Base-by-base conservation (phyloP, 768 basidiomycete species). In the Tubosaeta brunneosetosa region DNA sequence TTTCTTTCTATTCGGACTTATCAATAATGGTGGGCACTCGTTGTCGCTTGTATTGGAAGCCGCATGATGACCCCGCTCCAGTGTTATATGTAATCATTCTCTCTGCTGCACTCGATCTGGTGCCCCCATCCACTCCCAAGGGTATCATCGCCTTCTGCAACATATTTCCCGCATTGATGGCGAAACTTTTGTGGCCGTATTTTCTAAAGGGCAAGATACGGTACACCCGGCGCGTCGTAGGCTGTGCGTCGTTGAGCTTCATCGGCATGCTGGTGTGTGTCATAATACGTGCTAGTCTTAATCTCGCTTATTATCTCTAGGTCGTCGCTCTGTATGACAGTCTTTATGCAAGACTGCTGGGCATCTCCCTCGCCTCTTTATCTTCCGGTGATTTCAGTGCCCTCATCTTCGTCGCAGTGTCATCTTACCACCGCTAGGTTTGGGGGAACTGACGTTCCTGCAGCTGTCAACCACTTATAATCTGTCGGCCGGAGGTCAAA, bases 61-160 rank as follows among this genome's bases (percentile, higher is more conserved):
- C 44, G 6, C 17, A 37, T 27, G 32, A 26, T 26, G 17, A 34
- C 17, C 2, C 13, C 41, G 6, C 19, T 52, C 0, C 56, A 93
- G 93, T 97, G 5, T 76, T 95, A 51, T 97, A 98, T 71, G 95
- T 99, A 34, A 88, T 98, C 55, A 97, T 98, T 55, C 81, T 99
- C 17, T 95, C 92, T 1, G 95, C 95, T 6, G 97, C 97, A 1
- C 75, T 97, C 4, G 97, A 99, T 64, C 80, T 99, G 3, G 94
- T 97, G 2, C 89, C 93, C 8, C 85, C 91, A 2, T 80, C 86
- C 2, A 95, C 92, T 0, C 94, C 95, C 0, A 95, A 95, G 66
- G 95, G 95, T 14, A 84, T 98, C 50, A 92, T 98, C 48, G 84
- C 88, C 1, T 93, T 98, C 66, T 94, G 90, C 73, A 98, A 98